Evolutionary conservation across 2,329 filamentous ascomycete species (phyloP), one percentile per base, ranked within the genome.

Genomic region (Pseudonectria buxi): DNA sequence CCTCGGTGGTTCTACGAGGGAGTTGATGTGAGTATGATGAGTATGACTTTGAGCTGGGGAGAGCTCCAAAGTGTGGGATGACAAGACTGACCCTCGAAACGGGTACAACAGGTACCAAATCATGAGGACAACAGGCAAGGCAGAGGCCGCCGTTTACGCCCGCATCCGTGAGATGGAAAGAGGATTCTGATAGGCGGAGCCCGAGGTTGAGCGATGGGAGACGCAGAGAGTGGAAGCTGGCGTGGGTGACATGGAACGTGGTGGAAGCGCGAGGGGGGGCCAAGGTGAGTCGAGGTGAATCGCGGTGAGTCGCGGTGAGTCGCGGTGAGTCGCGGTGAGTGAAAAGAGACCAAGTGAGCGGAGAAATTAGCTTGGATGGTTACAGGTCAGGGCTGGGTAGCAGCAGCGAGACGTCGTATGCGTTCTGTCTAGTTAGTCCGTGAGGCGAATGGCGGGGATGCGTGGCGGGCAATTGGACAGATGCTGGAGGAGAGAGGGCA

Each of bases 71-170:
- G 30, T 32, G 32, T 16, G 43, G 42, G 33, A 47, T 40, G 33
- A 41, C 40, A 30, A 41, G 25, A 72, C 81, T 61, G 63, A 85
- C 82, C 83, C 81, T 73, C 83, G 74, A 49, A 88, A 68, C 55
- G 83, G 83, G 65, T 83, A 87, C 47, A 88, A 66, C 33, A 88
- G 64, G 66, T 83, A 86, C 81, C 81, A 86, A 63, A 86, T 81
- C 81, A 86, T 77, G 44, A 60, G 55, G 50, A 49, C 43, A 42
- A 39, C 28, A 43, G 50, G 31, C 39, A 30, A 46, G 30, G 32
- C 32, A 27, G 14, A 41, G 30, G 37, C 36, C 32, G 37, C 24
- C 9, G 5, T 22, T 41, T 44, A 50, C 33, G 43, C 28, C 50
- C 39, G 43, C 48, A 53, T 53, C 37, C 40, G 45, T 26, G 40